Evolutionary conservation across 1,284 basidiomycete genomes (phyloP).

Genomic region (Microbotryomycetes sp.): DNA sequence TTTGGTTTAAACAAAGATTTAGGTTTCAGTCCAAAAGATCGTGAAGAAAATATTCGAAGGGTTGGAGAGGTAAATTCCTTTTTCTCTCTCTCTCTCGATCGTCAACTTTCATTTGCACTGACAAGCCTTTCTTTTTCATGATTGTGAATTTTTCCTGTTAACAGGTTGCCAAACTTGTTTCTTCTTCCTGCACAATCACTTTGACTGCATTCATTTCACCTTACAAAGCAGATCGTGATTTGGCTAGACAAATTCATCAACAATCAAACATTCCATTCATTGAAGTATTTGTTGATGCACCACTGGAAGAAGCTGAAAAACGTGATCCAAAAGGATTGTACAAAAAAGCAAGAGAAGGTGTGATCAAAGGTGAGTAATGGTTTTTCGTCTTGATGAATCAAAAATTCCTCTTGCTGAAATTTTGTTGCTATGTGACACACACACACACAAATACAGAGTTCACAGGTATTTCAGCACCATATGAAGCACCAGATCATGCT

Average conservation of each 20-base stretch:
- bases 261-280: constrained; percentile 70
- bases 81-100: not conserved
- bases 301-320: constrained; percentile 76
- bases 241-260: constrained; percentile 75
- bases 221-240: constrained; percentile 73
- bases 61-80: constrained; percentile 73
- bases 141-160: not conserved
- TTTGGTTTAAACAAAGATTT: constrained; percentile 98
- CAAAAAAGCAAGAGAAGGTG: constrained; percentile 90
- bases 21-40: constrained; percentile 88
- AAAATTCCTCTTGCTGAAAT: not conserved
- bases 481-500: constrained; percentile 77
- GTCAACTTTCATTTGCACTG: not conserved
- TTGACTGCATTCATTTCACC: constrained; percentile 98
- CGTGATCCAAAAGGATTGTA: constrained; percentile 97
- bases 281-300: constrained; percentile 93
- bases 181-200: constrained; percentile 75
- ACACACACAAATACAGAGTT: constrained; percentile 72
- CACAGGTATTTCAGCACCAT: constrained; percentile 95
- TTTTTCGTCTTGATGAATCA: constrained; percentile 1
- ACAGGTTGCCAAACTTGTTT: constrained; percentile 89
- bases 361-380: constrained; percentile 74
- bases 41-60: constrained; percentile 94
- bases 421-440: not conserved
- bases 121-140: not conserved